Evolutionary conservation across 176 grass and related monocot species (phyloP).

Genomic region (Oryza australiensis): DNA sequence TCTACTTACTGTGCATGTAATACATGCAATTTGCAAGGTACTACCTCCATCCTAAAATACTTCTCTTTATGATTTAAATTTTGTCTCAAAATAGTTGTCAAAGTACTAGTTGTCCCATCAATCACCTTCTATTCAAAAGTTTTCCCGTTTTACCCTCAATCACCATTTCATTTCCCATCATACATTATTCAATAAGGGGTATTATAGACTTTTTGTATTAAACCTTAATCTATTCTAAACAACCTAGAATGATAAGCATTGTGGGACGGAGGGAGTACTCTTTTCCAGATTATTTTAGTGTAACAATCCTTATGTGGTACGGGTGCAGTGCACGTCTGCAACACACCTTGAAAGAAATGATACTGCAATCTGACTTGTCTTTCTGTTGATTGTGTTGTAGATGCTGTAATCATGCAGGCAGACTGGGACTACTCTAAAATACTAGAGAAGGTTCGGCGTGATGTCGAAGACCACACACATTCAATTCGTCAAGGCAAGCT

Average conservation of each 20-base stretch:
- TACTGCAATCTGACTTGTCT: constrained; percentile 25
- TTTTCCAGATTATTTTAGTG: neutral
- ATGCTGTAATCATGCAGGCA: constrained; percentile 62
- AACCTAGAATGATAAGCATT: too few species aligned
- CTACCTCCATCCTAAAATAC: too few species aligned
- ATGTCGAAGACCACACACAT: constrained; percentile 73
- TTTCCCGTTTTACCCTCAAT: too few species aligned
- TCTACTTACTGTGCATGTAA: constrained; percentile 1
- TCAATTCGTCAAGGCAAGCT: constrained; percentile 59
- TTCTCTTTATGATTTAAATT: too few species aligned
- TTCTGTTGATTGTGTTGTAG: constrained; percentile 29
- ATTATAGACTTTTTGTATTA: too few species aligned
- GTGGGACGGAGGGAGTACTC: too few species aligned
- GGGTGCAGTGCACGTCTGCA: neutral
- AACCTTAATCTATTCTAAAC: too few species aligned
- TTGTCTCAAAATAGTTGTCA: too few species aligned
- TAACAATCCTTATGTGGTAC: constrained; percentile 9
- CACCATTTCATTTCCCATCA: too few species aligned
- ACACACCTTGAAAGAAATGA: neutral
- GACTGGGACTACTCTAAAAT: constrained; percentile 81
- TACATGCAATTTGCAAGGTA: neutral
- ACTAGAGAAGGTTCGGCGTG: constrained; percentile 66
- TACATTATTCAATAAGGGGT: too few species aligned
- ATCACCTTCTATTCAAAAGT: too few species aligned
- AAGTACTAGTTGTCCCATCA: too few species aligned